Base-by-base conservation (phyloP, 345 rosid genomes). In the Corchorus capsularis region DNA sequence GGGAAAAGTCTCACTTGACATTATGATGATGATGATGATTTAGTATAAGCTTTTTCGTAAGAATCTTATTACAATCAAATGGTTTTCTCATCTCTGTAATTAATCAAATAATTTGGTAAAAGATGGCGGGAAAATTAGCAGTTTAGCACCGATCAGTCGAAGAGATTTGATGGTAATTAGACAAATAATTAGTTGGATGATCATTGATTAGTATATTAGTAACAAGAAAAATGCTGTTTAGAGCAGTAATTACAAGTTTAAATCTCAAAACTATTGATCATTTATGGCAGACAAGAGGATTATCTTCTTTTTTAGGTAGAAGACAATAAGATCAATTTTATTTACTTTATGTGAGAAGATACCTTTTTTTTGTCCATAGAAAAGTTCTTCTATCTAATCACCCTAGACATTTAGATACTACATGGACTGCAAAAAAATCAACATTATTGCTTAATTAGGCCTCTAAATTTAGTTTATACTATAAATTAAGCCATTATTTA, bases 271-370 rank as follows among this genome's bases (percentile, higher is more conserved):
- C 53, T 35, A 70, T 52, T 53, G 45, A 57, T 13, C 45, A 50
- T 69, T 32, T 16, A 32, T 50, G 22, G 59, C 45, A 32, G 73
- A 69, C 60, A 69, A 16, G 16, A 50, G 22, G 46, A 69, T 32
- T 69, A 1, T 50, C 27, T 32, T 27, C 45, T 49, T 49, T 69
- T 22, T 50, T 10, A 16, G 60, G 47, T 37, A 17, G 62, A 53
- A 70, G 62, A 70, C 62, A 53, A 70, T 47, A 70, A 35, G 17
- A 70, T 70, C 73, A 69, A 50, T 50, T 34, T 50, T 34, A 52
- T 69, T 52, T 69, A 50, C 73, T 52, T 69, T 52, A 16, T 34
- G 61, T 9, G 32, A 52, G 71, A 69, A 41, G 45, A 43, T 43
- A 15, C 47, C 52, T 19, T 43, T 65, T 43, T 65, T 35, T 32